phyloP scores from a whole-genome alignment of 2,329 filamentous ascomycete species.

The Beauveria brongniartii region DNA sequence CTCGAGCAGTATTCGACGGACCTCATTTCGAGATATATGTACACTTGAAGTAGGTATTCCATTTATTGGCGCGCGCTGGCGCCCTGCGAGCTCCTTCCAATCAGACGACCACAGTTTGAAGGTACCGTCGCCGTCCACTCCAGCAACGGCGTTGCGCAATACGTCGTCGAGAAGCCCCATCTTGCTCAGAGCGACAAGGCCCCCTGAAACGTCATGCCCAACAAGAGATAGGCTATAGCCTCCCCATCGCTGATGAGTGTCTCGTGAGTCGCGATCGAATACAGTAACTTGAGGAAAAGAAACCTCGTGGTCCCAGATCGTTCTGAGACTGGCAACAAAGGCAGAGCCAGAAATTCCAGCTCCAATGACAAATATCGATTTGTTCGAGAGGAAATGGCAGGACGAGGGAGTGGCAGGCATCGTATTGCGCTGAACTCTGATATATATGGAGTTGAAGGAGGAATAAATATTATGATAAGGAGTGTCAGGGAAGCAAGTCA shows the following conservation, averaged over 20 bases:
- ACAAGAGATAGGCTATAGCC: constrained; percentile 33
- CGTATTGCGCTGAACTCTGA: neutral
- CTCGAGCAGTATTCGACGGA: constrained; percentile 27
- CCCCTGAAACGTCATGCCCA: constrained; percentile 26
- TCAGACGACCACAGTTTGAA: constrained; percentile 34
- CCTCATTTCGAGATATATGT: constrained; percentile 28
- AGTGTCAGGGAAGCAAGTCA: neutral
- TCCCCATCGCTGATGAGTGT: constrained; percentile 22
- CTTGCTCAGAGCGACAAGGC: constrained; percentile 29
- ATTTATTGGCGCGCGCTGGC: constrained; percentile 22
- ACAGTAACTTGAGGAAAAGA: constrained; percentile 28
- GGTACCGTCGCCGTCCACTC: constrained; percentile 20
- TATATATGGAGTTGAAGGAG: neutral
- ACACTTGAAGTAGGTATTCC: constrained; percentile 29
- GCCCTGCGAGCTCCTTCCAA: constrained; percentile 27
- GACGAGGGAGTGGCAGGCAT: neutral
- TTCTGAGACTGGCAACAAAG: constrained; percentile 32
- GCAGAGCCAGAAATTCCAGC: constrained; percentile 35
- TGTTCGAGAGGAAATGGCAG: constrained; percentile 27
- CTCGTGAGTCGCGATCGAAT: constrained; percentile 33
- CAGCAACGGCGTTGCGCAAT: constrained; percentile 24
- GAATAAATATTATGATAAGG: neutral
- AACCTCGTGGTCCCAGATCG: constrained; percentile 26
- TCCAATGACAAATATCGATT: constrained; percentile 35
- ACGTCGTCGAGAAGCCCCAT: constrained; percentile 29